A percentile compares a stretch with the other conserved stretches of the same genome.
Evolutionary conservation across 345 rosid genomes (phyloP).

Genomic region (Ceriops tagal): DNA sequence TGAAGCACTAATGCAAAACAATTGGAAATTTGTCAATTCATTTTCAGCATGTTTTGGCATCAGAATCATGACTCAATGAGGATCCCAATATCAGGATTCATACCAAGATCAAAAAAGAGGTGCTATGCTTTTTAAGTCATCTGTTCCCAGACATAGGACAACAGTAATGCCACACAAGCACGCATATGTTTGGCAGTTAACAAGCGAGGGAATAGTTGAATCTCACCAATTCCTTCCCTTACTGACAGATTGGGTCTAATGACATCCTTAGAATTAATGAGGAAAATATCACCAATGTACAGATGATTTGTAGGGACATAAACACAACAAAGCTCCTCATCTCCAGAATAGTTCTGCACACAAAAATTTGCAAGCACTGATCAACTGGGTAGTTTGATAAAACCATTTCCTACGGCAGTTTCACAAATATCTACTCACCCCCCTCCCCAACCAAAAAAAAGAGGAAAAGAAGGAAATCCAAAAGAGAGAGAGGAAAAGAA

Average conservation of each 20-base stretch:
- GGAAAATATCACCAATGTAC: constrained; percentile 92
- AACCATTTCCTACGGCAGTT: too few species aligned
- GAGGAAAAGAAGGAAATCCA: too few species aligned
- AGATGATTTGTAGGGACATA: constrained; percentile 99
- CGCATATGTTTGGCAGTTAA: too few species aligned
- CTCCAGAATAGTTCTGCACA: constrained; percentile 77
- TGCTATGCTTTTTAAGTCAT: too few species aligned
- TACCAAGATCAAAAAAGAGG: neutral
- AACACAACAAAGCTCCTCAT: constrained; percentile 92
- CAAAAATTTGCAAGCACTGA: neutral
- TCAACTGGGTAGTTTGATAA: too few species aligned
- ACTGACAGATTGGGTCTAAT: constrained; percentile 94
- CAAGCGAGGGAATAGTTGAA: constrained; percentile 1
- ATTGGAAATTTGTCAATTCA: neutral
- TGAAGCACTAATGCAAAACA: neutral
- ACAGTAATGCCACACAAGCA: too few species aligned
- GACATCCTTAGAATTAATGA: constrained; percentile 71
- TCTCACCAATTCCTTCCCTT: constrained; percentile 96
- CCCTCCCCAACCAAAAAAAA: too few species aligned
- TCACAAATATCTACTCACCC: too few species aligned
- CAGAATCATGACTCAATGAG: neutral
- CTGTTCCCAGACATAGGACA: neutral
- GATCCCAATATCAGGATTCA: neutral
- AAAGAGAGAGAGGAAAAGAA: too few species aligned
- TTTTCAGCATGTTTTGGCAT: constrained; percentile 2